Percentiles rank a stretch among this genome's conserved stretches.
Evolutionary conservation across 345 rosid species (phyloP).

Genomic region (Arabidopsis arenosa): DNA sequence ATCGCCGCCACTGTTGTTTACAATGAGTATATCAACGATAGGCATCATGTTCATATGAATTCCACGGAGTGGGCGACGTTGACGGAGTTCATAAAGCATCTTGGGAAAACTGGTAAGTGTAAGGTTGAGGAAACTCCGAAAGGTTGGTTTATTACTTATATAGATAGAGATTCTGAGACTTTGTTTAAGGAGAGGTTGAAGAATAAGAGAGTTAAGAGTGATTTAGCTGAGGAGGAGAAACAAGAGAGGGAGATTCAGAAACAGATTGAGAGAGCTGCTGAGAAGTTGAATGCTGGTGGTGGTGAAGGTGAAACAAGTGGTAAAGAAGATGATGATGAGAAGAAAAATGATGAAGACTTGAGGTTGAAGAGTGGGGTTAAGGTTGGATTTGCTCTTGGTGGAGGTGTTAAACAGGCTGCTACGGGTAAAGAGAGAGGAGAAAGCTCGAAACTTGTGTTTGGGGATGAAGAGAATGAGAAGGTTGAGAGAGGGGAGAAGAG

Average conservation of each 20-base stretch:
- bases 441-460: constrained; percentile 63
- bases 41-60: constrained; percentile 94
- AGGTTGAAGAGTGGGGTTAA: constrained; percentile 63
- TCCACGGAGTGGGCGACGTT: constrained; percentile 89
- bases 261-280: constrained; percentile 85
- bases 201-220: constrained; percentile 77
- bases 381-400: constrained; percentile 77
- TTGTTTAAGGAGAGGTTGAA: constrained; percentile 83
- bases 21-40: constrained; percentile 87
- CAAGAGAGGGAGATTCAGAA: constrained; percentile 78
- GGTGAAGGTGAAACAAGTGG: constrained; percentile 39
- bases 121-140: constrained; percentile 96
- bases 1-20: constrained; percentile 95
- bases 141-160: constrained; percentile 96
- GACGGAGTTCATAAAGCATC: constrained; percentile 84
- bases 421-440: constrained; percentile 58
- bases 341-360: constrained; percentile 47
- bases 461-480: constrained; percentile 52
- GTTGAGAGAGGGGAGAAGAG: constrained; percentile 44
- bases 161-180: constrained; percentile 85
- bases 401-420: constrained; percentile 31
- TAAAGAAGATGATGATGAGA: constrained; percentile 36
- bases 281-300: constrained; percentile 36
- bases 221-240: constrained; percentile 90
- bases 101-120: constrained; percentile 85